Percentiles rank a stretch among this genome's conserved stretches.
Evolutionary conservation across 768 basidiomycete genomes (phyloP).

Genomic region (Flagelloscypha sp.): DNA sequence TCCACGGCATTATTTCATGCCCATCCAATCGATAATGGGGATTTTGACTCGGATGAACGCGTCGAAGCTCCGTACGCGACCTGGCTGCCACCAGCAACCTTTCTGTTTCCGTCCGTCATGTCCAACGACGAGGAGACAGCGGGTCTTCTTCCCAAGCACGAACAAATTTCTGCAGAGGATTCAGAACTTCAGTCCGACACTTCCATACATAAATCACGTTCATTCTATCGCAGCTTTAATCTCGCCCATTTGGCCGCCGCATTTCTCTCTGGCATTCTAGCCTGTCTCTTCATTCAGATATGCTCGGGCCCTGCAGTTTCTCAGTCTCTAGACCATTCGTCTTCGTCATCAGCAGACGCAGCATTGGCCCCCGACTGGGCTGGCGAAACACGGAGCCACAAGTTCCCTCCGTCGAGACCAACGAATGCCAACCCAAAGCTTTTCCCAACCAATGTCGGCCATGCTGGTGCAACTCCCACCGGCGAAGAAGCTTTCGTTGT

Average conservation of each 20-base stretch:
- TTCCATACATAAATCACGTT: too few relatives aligned
- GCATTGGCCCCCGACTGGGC: constrained; percentile 55
- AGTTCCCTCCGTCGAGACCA: constrained; percentile 65
- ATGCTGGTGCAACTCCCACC: constrained; percentile 70
- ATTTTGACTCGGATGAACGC: too few relatives aligned
- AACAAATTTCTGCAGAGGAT: too few relatives aligned
- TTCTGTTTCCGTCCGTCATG: too few relatives aligned
- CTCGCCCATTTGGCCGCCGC: constrained; percentile 34
- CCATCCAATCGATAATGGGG: too few relatives aligned
- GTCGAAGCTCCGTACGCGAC: too few relatives aligned
- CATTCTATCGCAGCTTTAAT: too few relatives aligned
- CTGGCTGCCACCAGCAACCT: too few relatives aligned
- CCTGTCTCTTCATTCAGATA: constrained; percentile 44
- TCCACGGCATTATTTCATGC: too few relatives aligned
- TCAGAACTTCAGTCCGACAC: too few relatives aligned
- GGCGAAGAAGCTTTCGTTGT: constrained; percentile 68
- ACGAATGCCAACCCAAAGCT: constrained; percentile 65
- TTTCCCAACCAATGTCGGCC: constrained; percentile 73
- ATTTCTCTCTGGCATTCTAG: constrained; percentile 45
- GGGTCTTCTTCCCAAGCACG: too few relatives aligned
- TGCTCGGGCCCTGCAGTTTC: constrained; percentile 35
- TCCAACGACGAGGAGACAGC: too few relatives aligned
- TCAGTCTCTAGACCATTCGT: constrained; percentile 7
- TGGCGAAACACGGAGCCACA: constrained; percentile 61
- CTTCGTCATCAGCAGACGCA: constrained; percentile 2